A percentile compares a stretch with the other conserved stretches of the same genome.
These are phyloP conservation scores for Chionographis japonica DNA, from an alignment of 106 monocot genomes.

Conservation along the genomic window DNA sequence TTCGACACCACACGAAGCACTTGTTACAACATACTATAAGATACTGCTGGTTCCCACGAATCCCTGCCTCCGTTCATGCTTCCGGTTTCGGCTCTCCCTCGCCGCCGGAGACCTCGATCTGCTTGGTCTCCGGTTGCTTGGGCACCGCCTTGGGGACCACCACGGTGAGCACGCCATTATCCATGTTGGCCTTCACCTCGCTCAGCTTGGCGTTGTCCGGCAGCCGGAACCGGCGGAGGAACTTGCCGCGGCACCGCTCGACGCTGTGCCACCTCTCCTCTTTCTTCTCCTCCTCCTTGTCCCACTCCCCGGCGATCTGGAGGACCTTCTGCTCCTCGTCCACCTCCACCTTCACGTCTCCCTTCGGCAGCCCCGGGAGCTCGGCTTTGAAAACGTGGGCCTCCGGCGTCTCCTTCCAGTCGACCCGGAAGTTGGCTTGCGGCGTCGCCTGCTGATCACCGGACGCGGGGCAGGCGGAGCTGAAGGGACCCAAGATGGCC, in stretches of 20 bases:
- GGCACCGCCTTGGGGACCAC: constrained; percentile 49
- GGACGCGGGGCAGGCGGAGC: too few relatives aligned
- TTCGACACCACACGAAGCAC: too few relatives aligned
- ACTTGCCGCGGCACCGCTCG: constrained; percentile 55
- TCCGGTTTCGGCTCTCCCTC: too few relatives aligned
- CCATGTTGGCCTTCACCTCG: constrained; percentile 34
- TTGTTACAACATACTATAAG: too few relatives aligned
- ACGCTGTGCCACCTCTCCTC: constrained; percentile 63
- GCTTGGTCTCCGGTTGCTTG: constrained; percentile 27
- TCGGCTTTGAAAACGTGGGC: constrained; percentile 63
- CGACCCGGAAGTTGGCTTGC: constrained; percentile 14
- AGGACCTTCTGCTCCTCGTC: constrained; percentile 48
- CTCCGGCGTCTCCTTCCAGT: constrained; percentile 79
- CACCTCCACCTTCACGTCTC: constrained; percentile 68
- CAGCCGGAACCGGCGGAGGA: constrained; percentile 78
- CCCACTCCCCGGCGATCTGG: constrained; percentile 58
- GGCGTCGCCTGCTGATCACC: too few relatives aligned
- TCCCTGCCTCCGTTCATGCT: too few relatives aligned
- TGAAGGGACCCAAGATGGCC: too few relatives aligned
- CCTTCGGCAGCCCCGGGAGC: constrained; percentile 65
- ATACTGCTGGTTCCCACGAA: too few relatives aligned
- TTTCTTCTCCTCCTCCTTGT: constrained; percentile 48
- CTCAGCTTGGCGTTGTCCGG: constrained; percentile 64
- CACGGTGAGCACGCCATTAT: constrained; percentile 53
- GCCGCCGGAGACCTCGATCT: too few relatives aligned